Conservation (phyloP, 345 rosid genomes). For the Bruguiera gymnorhiza region DNA sequence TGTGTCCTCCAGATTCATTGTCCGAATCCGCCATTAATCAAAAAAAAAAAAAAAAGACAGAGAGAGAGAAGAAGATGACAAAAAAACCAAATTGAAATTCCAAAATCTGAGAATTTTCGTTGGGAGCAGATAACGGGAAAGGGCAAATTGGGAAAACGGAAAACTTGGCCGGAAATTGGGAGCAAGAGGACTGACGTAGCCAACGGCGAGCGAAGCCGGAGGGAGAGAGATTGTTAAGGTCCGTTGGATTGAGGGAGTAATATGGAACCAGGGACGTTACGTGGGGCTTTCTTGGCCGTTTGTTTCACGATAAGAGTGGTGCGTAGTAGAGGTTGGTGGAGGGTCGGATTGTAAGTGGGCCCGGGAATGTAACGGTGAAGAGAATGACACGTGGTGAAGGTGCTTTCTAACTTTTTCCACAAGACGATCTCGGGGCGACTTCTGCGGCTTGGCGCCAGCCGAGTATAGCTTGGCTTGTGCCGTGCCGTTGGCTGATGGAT, state of each 20-base stretch:
- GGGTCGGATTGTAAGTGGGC: conserved; percentile 2
- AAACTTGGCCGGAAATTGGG: not conserved
- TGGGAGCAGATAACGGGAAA: not conserved
- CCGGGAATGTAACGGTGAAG: not conserved
- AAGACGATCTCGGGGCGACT: not conserved
- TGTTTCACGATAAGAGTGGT: conserved; percentile 14
- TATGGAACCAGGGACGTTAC: not conserved
- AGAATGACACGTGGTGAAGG: not conserved
- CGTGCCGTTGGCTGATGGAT: not conserved
- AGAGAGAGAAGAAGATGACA: too few species aligned
- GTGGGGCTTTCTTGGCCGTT: conserved; percentile 6
- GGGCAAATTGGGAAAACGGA: not conserved
- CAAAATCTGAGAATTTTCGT: not conserved
- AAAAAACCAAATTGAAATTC: too few species aligned
- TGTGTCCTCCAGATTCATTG: conserved; percentile 52
- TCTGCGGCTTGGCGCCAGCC: conserved; percentile 5
- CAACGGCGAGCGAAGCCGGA: too few species aligned
- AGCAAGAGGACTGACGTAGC: not conserved
- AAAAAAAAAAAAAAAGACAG: too few species aligned
- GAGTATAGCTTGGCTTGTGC: not conserved
- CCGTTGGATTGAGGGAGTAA: conserved; percentile 21
- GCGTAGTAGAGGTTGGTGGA: not conserved
- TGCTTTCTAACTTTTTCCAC: not conserved
- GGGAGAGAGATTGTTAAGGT: conserved; percentile 4
- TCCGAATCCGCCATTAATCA: conserved; percentile 57